A percentile compares a stretch with the other conserved stretches of the same genome.
Evolutionary conservation across 129 eudicot species (phyloP).

Genomic region (Heracleum sosnowskyi): DNA sequence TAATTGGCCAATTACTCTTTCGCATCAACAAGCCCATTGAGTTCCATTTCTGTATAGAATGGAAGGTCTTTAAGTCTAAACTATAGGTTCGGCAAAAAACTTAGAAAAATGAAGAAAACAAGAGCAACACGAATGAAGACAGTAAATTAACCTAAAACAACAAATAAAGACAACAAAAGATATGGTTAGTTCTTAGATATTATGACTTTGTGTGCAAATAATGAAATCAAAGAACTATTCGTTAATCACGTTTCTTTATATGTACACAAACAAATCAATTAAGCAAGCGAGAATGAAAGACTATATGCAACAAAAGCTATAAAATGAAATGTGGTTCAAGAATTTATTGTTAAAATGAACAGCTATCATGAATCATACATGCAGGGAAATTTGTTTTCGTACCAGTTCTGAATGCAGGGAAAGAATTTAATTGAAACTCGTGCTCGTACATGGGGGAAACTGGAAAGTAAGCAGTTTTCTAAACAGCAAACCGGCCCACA

Average conservation of each 20-base stretch:
- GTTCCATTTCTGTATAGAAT: not conserved
- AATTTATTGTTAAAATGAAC: not conserved
- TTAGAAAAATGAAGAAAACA: not conserved
- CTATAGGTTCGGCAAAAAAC: not conserved
- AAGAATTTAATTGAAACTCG: not conserved
- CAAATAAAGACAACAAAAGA: too few relatives aligned
- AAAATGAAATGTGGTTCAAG: not conserved
- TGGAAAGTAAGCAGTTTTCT: not conserved
- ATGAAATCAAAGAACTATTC: too few relatives aligned
- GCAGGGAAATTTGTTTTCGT: not conserved
- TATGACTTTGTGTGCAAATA: too few relatives aligned
- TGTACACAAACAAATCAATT: not conserved
- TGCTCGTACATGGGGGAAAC: not conserved
- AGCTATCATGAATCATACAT: not conserved
- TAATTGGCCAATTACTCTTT: not conserved
- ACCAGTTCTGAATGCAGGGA: not conserved
- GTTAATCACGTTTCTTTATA: too few relatives aligned
- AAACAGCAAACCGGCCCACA: not conserved
- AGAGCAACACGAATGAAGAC: not conserved
- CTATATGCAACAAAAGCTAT: not conserved
- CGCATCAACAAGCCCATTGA: not conserved
- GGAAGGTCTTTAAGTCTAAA: not conserved
- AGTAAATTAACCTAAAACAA: not conserved
- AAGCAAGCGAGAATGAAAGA: not conserved
- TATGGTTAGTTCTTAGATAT: too few relatives aligned